Conservation (phyloP, 352 stramenopile species). For the Phytopythium oedochilum region DNA sequence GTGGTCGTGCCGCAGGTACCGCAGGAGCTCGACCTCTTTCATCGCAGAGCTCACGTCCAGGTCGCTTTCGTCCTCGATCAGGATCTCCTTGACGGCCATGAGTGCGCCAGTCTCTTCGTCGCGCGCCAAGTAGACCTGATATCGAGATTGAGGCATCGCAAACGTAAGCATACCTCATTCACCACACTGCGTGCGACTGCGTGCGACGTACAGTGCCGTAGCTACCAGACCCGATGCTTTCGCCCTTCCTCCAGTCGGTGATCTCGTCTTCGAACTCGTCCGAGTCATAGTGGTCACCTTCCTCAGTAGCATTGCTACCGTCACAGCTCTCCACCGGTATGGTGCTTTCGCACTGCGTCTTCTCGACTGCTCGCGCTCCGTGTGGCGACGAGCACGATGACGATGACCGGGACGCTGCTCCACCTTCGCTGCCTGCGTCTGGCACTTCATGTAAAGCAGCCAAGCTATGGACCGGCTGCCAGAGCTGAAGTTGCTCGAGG, state of each 20-base stretch:
- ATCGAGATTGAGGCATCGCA: too few species aligned
- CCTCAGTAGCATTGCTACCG: not conserved
- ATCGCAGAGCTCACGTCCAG: conserved; percentile 31
- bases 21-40: conserved; percentile 86
- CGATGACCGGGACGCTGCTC: not conserved
- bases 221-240: conserved; percentile 52
- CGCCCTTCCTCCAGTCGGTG: conserved; percentile 52
- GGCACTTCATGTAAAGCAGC: conserved; percentile 7
- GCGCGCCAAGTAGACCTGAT: conserved; percentile 89
- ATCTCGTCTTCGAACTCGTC: conserved; percentile 46
- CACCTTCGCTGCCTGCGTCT: not conserved
- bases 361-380: not conserved
- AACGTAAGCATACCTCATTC: not conserved
- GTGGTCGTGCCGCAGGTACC: conserved; percentile 84
- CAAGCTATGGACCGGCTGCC: not conserved
- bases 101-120: conserved; percentile 86
- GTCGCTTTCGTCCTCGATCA: conserved; percentile 35
- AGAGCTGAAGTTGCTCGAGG: conserved; percentile 1
- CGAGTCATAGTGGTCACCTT: conserved; percentile 29
- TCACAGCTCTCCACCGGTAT: not conserved
- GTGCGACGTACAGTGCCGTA: conserved; percentile 41
- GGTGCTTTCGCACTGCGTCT: not conserved
- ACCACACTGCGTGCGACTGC: not conserved
- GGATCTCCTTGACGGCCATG: conserved; percentile 80
- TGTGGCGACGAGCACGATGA: not conserved